Percentiles rank a stretch among this genome's conserved stretches.
phyloP scores from a whole-genome alignment of 345 rosid genomes.

The Murraya paniculata region DNA sequence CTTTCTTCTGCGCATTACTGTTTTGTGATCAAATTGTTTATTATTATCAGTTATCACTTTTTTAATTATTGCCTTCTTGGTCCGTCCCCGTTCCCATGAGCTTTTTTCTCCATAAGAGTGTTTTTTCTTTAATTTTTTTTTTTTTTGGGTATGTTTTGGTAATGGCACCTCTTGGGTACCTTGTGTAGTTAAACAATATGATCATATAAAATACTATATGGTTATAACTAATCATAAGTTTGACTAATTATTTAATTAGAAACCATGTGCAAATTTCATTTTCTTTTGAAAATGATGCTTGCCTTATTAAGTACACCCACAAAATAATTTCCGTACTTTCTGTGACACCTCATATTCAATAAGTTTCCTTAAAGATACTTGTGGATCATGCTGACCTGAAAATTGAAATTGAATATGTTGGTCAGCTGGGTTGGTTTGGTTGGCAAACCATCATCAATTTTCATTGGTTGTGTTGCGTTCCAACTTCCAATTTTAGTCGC shows the following conservation, averaged over 20 bases:
- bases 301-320: not conserved
- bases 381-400: constrained; percentile 13
- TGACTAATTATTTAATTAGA: not conserved
- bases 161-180: not conserved
- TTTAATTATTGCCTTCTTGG: not conserved
- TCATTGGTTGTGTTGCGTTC: not conserved
- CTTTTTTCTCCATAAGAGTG: not conserved
- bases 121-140: not conserved
- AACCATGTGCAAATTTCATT: not conserved
- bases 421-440: constrained; percentile 24
- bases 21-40: no score
- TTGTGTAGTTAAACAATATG: not conserved
- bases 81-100: not conserved
- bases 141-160: not conserved
- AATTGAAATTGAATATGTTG: not conserved
- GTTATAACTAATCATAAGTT: not conserved
- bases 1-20: not conserved
- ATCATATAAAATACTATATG: not conserved
- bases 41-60: not conserved
- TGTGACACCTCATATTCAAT: not conserved
- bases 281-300: constrained; percentile 4
- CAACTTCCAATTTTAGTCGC: not conserved
- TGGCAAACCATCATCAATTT: constrained; percentile 12
- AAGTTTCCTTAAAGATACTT: not conserved
- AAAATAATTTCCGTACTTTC: no score